Conservation (phyloP, 139 green algal species). For the Zygnema cylindricum region DNA sequence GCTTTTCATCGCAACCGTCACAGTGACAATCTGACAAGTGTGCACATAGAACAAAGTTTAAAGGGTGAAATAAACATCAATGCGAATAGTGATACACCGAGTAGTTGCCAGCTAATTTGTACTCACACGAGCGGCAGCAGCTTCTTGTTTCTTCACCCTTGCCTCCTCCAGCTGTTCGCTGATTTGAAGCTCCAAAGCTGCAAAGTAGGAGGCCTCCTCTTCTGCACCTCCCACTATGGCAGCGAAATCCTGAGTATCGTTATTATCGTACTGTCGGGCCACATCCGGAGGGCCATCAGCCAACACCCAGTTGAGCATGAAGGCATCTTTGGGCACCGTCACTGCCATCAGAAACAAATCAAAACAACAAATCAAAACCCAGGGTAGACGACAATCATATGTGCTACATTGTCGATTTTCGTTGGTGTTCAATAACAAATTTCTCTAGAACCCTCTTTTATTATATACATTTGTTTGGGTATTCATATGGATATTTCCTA, state of each 20-base stretch:
- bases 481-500: too few relatives aligned
- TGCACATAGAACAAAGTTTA: too few relatives aligned
- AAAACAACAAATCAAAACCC: too few relatives aligned
- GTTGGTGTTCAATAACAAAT: background rate
- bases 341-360: slow-evolving; percentile 27
- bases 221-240: background rate
- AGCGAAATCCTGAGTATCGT: slow-evolving; percentile 33
- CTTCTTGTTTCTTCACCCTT: background rate
- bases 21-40: too few relatives aligned
- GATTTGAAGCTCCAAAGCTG: background rate
- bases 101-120: too few relatives aligned
- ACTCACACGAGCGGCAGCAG: slow-evolving; percentile 13
- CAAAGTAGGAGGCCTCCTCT: background rate
- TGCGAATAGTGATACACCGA: too few relatives aligned
- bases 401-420: background rate
- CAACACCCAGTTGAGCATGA: slow-evolving; percentile 59
- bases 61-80: too few relatives aligned
- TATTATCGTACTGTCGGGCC: slow-evolving; percentile 52
- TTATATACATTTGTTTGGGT: too few relatives aligned
- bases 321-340: slow-evolving; percentile 39
- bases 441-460: background rate
- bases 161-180: background rate
- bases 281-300: slow-evolving; percentile 24
- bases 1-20: too few relatives aligned
- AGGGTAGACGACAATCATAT: too few relatives aligned